These are phyloP conservation scores for Sclerotinia spermophila DNA, from an alignment of 2,329 filamentous ascomycete genomes.

Conservation along the genomic window DNA sequence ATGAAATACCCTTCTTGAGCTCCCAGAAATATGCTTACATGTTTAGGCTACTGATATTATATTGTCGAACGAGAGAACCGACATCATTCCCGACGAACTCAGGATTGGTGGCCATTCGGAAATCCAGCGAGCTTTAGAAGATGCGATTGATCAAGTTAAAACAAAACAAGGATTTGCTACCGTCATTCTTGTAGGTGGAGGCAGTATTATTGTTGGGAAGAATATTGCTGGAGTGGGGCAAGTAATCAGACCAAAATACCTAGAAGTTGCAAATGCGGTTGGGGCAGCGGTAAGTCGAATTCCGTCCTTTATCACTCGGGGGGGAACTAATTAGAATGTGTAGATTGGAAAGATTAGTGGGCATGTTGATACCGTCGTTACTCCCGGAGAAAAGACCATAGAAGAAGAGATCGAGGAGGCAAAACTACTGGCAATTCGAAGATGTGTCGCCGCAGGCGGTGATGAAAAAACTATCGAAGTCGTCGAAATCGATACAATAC, in stretches of 20 bases:
- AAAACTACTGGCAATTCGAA: conserved; percentile 28
- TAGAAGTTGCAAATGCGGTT: conserved; percentile 57
- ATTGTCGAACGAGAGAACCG: conserved; percentile 5
- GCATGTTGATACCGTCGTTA: conserved; percentile 31
- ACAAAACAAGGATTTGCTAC: conserved; percentile 50
- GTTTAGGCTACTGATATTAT: conserved; percentile 34
- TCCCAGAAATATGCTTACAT: conserved; percentile 37
- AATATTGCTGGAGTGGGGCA: conserved; percentile 49
- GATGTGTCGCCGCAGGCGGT: conserved; percentile 33
- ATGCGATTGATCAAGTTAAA: conserved; percentile 54
- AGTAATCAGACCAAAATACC: conserved; percentile 49
- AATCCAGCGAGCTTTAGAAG: conserved; percentile 46
- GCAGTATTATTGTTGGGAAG: conserved; percentile 47
- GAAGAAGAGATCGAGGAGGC: conserved; percentile 31
- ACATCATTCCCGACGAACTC: conserved; percentile 21
- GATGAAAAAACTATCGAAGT: conserved; percentile 31
- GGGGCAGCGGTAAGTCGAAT: conserved; percentile 50
- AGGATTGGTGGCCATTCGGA: conserved; percentile 26
- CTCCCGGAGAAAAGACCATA: conserved; percentile 28
- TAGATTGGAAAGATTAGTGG: conserved; percentile 36
- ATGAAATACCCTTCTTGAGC: conserved; percentile 38
- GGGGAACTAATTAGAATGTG: neutral
- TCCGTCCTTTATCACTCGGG: neutral
- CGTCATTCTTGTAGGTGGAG: conserved; percentile 56
- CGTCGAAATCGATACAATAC: conserved; percentile 34